Base-by-base conservation (phyloP, 192 early-diverging fungal species). In the Backusella mclennaniae region DNA sequence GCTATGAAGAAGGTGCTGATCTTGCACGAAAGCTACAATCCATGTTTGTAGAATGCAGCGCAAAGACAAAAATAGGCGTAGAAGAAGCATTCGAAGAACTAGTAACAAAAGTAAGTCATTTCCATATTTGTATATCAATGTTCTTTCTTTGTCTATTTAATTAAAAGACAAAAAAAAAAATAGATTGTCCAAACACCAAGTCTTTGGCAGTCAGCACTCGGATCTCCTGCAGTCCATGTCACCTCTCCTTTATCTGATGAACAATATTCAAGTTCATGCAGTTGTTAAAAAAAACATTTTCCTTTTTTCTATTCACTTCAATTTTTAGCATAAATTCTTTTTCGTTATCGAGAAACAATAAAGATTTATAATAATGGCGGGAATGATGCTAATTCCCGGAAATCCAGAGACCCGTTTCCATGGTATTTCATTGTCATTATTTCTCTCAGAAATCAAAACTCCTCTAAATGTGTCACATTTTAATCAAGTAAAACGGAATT, bases 41-140 rank as follows among this genome's bases (percentile, higher is more conserved):
- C 8, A 84, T 99, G 81, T 99, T 98, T 84, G 89, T 97, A 42
- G 98, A 99, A 83, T 95, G 96, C 66, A 96, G 94, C 75, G 98
- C 98, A 73, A 99, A 98, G 87, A 98, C 96, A 17, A 94, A 88
- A 73, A 83, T 90, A 63, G 96, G 96, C 35, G 96, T 99, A 15
- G 87, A 92, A 79, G 95, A 99, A 82, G 96, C 95, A 8, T 95
- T 99, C 76, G 93, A 95, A 71, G 96, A 97, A 83, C 87, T 99
- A 41, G 97, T 98, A 31, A 88, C 89, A 76, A 96, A 97, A 91
- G 93, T 96, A 39, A 36, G 11, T 14, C 19, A 19, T 19, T 21
- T 41, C 17, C 8, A n/a, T 42, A 42, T 70, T 35, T 70, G 17
- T 42, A 21, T 9, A 53, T 1, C 6, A 53, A 9, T 21, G 35